Percentiles rank a stretch among this genome's conserved stretches.
phyloP scores from a whole-genome alignment of 2,329 filamentous ascomycete species.

The Cryphonectria radicalis region DNA sequence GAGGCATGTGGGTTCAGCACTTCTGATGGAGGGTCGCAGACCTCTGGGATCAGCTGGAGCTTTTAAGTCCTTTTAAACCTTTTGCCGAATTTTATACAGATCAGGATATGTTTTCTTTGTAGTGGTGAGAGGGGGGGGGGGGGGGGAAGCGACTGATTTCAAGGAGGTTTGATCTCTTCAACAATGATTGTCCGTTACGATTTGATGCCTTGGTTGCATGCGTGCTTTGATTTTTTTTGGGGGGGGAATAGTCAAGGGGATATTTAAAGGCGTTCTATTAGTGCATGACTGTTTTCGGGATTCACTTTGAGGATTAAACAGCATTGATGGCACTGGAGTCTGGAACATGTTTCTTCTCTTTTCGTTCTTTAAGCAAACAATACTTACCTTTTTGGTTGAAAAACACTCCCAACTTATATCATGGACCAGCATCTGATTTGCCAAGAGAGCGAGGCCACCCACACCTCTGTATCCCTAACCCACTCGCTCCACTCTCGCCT shows the following conservation, averaged over 20 bases:
- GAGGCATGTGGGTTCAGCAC: slow-evolving; percentile 9
- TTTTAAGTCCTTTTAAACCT: neutral
- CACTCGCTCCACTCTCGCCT: too few relatives aligned
- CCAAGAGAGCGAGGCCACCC: too few relatives aligned
- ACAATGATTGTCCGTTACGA: neutral
- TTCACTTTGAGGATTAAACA: neutral
- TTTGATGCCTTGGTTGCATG: neutral
- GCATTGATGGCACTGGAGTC: neutral
- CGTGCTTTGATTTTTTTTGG: neutral
- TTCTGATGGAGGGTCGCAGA: slow-evolving; percentile 2
- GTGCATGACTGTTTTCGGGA: neutral
- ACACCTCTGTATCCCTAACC: too few relatives aligned
- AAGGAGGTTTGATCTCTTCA: neutral
- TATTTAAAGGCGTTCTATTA: neutral
- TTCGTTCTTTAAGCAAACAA: neutral
- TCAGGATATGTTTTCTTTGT: too few relatives aligned
- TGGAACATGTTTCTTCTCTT: neutral
- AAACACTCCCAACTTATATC: neutral
- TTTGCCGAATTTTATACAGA: neutral
- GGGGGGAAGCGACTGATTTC: too few relatives aligned
- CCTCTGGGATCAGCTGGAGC: slow-evolving; percentile 1
- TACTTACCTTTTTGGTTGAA: neutral
- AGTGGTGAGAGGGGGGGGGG: too few relatives aligned
- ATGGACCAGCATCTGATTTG: neutral
- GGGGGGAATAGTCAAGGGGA: too few relatives aligned